Evolutionary conservation across 2,329 filamentous ascomycete species (phyloP).

Genomic region (Gliomastix tumulicola): DNA sequence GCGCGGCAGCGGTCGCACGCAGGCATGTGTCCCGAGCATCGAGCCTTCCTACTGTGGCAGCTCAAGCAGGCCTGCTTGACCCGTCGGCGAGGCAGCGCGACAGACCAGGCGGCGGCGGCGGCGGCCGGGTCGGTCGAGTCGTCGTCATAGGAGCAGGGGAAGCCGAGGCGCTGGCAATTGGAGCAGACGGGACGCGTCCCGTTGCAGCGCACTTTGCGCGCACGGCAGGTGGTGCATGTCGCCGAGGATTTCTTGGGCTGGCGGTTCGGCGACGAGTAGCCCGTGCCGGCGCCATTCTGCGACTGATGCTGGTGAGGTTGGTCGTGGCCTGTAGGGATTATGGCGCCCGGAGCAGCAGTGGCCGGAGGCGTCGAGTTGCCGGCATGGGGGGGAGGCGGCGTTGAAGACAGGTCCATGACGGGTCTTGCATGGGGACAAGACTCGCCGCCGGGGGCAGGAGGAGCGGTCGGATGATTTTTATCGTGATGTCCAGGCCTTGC

Average conservation of each 20-base stretch:
- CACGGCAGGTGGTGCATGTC: constrained; percentile 47
- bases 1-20: constrained; percentile 42
- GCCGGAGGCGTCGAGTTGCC: background rate
- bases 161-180: constrained; percentile 52
- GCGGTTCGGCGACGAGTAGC: constrained; percentile 17
- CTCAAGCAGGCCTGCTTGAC: constrained; percentile 50
- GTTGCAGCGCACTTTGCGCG: constrained; percentile 53
- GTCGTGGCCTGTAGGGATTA: too few relatives aligned
- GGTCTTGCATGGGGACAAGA: constrained; percentile 1
- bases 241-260: constrained; percentile 33
- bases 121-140: constrained; percentile 10
- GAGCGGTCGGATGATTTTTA: too few relatives aligned
- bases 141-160: constrained; percentile 50
- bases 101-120: constrained; percentile 30
- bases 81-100: constrained; percentile 42
- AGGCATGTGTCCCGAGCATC: constrained; percentile 50
- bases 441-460: too few relatives aligned
- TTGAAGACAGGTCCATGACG: constrained; percentile 3
- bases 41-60: constrained; percentile 51
- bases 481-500: too few relatives aligned
- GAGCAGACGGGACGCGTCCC: constrained; percentile 45
- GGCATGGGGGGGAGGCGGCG: background rate
- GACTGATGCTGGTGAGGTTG: constrained; percentile 1
- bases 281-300: background rate
- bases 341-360: background rate